These are phyloP conservation scores for Cicer pinnatifidum DNA, from an alignment of 306 rosid genomes.

Conservation along the genomic window DNA sequence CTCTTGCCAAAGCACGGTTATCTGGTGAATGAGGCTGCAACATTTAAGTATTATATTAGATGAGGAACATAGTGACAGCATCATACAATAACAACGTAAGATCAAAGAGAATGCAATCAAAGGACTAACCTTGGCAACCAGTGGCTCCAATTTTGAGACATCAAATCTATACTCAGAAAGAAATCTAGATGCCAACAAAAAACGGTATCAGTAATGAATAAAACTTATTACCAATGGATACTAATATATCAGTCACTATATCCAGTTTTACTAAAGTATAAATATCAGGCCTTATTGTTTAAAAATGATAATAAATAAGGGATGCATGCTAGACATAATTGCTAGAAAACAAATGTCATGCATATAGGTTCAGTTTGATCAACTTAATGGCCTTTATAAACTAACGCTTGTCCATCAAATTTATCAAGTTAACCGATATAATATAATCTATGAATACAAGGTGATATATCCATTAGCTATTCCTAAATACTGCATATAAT, in stretches of 20 bases:
- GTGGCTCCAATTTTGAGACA: constrained; percentile 82
- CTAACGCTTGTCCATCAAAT: constrained; percentile 20
- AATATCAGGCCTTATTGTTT: constrained; percentile 4
- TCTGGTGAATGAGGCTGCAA: constrained; percentile 98
- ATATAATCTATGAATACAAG: constrained; percentile 7
- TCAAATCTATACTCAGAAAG: constrained; percentile 83
- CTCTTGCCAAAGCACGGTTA: constrained; percentile 93
- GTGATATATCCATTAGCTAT: constrained; percentile 1
- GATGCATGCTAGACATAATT: constrained; percentile 21
- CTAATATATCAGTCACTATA: neutral
- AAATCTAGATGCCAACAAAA: constrained; percentile 58
- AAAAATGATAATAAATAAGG: constrained; percentile 1
- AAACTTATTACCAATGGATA: constrained; percentile 17
- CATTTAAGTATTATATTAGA: constrained; percentile 40
- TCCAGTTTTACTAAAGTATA: constrained; percentile 31
- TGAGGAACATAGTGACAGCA: neutral
- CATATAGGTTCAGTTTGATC: constrained; percentile 16
- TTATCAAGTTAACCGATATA: neutral
- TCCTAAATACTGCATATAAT: constrained; percentile 7
- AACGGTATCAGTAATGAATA: constrained; percentile 25
- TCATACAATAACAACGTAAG: neutral
- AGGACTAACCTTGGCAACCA: constrained; percentile 80
- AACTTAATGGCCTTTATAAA: neutral
- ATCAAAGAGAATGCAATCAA: constrained; percentile 25
- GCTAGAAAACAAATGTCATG: neutral